Evolutionary conservation across 129 eudicot species (phyloP).

Genomic region (Tanacetum coccineum): DNA sequence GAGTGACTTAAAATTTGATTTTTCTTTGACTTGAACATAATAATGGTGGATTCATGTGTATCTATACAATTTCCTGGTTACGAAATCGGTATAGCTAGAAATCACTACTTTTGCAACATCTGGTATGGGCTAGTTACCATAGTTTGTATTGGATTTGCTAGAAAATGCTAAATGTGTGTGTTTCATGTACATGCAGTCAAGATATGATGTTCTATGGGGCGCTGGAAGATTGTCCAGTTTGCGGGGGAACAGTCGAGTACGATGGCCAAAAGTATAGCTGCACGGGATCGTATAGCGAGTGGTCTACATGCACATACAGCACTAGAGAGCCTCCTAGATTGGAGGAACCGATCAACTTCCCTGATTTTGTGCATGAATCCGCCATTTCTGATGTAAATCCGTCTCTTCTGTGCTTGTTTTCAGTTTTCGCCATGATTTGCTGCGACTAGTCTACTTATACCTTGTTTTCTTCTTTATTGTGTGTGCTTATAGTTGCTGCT

Average conservation of each 20-base stretch:
- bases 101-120: no score
- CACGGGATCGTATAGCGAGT: constrained; percentile 60
- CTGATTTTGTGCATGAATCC: constrained; percentile 49
- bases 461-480: not conserved
- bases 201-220: constrained; percentile 79
- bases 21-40: no score
- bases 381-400: constrained; percentile 50
- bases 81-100: no score
- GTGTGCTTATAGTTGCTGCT: constrained; percentile 37
- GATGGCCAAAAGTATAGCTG: constrained; percentile 41
- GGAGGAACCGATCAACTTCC: constrained; percentile 43
- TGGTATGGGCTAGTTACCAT: no score
- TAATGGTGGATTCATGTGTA: no score
- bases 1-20: no score
- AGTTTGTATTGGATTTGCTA: no score
- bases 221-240: constrained; percentile 51
- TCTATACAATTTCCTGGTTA: no score
- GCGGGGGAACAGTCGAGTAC: constrained; percentile 47
- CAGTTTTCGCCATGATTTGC: no score
- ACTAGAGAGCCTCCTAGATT: constrained; percentile 57
- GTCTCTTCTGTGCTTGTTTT: no score
- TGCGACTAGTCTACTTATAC: not conserved
- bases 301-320: constrained; percentile 70
- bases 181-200: constrained; percentile 40
- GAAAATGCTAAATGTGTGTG: no score